Evolutionary conservation across 345 rosid species (phyloP).

Genomic region (Cardiospermum halicacabum): DNA sequence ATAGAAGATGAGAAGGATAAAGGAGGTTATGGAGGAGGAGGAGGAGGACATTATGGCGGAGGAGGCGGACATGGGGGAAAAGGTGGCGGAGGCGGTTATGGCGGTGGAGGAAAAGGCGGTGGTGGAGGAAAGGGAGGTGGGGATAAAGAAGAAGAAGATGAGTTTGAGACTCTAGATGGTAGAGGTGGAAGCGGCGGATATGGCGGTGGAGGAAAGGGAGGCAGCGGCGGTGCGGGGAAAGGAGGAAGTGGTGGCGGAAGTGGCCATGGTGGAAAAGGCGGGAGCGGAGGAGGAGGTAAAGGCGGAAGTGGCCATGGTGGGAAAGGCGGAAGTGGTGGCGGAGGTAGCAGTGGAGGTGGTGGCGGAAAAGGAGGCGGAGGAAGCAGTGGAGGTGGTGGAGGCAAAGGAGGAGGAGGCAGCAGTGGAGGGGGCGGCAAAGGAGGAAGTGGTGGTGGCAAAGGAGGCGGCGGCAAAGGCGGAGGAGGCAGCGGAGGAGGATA

Average conservation of each 20-base stretch:
- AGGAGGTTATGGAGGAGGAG: background rate
- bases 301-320: background rate
- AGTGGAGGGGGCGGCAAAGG: background rate
- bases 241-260: background rate
- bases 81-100: background rate
- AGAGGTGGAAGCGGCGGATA: background rate
- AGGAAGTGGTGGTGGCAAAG: background rate
- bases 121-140: background rate
- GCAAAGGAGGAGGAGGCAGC: background rate
- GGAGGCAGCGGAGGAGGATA: background rate
- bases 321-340: background rate
- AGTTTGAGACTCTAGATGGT: no score
- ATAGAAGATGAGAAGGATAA: constrained; percentile 12
- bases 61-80: no score
- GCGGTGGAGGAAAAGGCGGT: background rate
- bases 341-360: background rate
- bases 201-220: background rate
- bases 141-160: no score
- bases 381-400: no score
- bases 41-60: no score
- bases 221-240: background rate
- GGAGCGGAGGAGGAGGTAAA: background rate
- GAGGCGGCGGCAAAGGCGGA: background rate
- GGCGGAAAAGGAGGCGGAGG: background rate
- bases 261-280: no score